These are phyloP conservation scores for Stipa capillata DNA, from an alignment of 176 grass and related monocot genomes.

Conservation along the genomic window DNA sequence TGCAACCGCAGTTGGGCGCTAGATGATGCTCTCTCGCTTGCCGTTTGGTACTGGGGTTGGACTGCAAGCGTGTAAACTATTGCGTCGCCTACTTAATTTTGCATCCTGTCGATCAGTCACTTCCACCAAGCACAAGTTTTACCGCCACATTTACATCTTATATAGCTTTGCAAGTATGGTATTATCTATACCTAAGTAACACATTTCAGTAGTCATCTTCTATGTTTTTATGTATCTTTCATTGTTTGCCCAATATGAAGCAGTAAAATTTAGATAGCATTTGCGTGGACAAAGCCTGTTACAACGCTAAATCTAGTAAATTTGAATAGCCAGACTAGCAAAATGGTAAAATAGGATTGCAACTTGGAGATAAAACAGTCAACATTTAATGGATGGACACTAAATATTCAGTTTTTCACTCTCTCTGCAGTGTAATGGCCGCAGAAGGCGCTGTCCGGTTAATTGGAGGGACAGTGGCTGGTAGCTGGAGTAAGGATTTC, in stretches of 20 bases:
- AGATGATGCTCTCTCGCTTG: background rate
- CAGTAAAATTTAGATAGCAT: background rate
- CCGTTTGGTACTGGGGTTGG: background rate
- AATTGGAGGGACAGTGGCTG: constrained; percentile 43
- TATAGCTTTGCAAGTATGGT: background rate
- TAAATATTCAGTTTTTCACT: background rate
- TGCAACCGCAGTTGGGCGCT: background rate
- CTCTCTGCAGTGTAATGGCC: constrained; percentile 61
- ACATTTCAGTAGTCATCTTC: background rate
- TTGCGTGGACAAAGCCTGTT: constrained; percentile 6
- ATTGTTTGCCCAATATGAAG: background rate
- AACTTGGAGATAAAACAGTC: background rate
- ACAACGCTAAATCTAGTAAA: background rate
- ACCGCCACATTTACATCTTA: background rate
- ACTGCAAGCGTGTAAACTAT: background rate
- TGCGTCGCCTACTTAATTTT: background rate
- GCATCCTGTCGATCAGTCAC: background rate
- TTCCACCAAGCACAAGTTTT: background rate
- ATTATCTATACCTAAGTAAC: background rate
- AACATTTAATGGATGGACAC: background rate
- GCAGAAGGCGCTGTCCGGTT: constrained; percentile 77
- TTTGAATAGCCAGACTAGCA: background rate
- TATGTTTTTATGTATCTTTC: background rate
- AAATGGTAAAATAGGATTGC: background rate
- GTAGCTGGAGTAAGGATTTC: constrained; percentile 60